Percentiles rank a stretch among this genome's conserved stretches.
Conservation (phyloP, 2,329 filamentous ascomycete genomes). For the Teratosphaeriaceae sp. region DNA sequence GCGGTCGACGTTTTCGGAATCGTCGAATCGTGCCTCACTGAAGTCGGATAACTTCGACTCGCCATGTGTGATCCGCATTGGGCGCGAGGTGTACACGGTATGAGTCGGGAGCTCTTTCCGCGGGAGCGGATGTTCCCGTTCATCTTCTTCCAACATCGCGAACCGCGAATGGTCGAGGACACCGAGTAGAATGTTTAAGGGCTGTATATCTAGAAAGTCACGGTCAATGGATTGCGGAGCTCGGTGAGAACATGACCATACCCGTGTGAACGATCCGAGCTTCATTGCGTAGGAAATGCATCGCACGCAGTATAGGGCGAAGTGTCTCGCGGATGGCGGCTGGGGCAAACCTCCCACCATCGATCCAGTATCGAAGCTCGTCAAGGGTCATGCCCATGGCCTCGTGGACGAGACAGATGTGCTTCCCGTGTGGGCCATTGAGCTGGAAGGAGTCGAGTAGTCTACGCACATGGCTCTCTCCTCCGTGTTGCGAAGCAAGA, state of each 20-base stretch:
- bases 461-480: slow-evolving; percentile 26
- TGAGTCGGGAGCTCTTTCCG: slow-evolving; percentile 24
- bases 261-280: slow-evolving; percentile 24
- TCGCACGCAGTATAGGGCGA: slow-evolving; percentile 20
- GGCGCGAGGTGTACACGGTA: slow-evolving; percentile 27
- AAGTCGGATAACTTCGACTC: background rate
- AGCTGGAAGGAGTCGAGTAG: slow-evolving; percentile 32
- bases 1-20: slow-evolving; percentile 21
- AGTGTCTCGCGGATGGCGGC: slow-evolving; percentile 13
- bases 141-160: slow-evolving; percentile 25
- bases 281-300: slow-evolving; percentile 25
- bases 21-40: slow-evolving; percentile 24
- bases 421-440: slow-evolving; percentile 27
- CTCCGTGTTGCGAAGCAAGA: slow-evolving; percentile 20
- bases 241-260: slow-evolving; percentile 5
- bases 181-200: slow-evolving; percentile 33
- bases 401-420: slow-evolving; percentile 30
- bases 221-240: background rate
- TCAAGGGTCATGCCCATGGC: slow-evolving; percentile 35
- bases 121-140: slow-evolving; percentile 26
- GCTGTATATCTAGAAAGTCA: slow-evolving; percentile 27
- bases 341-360: slow-evolving; percentile 6
- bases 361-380: slow-evolving; percentile 27
- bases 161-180: slow-evolving; percentile 28
- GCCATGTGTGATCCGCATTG: slow-evolving; percentile 28